A percentile compares a stretch with the other conserved stretches of the same genome.
Conservation (phyloP, 2,329 filamentous ascomycete species). For the Microsporum ferrugineum region DNA sequence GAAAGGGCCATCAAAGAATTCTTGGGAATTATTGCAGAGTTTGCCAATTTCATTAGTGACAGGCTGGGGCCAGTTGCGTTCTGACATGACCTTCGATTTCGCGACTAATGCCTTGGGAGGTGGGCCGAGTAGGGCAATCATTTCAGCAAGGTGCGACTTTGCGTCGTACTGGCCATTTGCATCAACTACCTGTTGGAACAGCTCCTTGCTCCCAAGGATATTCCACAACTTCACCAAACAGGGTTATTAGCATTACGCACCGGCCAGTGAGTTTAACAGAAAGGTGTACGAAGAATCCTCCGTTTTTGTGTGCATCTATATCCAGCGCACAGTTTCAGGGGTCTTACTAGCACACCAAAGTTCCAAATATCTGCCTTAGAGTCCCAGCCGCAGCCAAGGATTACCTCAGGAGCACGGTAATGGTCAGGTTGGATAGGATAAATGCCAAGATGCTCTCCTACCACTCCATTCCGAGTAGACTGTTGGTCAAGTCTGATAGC, state of each 20-base stretch:
- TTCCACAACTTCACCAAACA: conserved; percentile 7
- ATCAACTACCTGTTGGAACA: conserved; percentile 2
- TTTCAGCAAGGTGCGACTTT: conserved; percentile 20
- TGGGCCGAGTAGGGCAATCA: conserved; percentile 15
- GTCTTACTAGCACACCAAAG: conserved; percentile 13
- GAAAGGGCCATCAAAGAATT: not conserved
- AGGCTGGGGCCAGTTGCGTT: conserved; percentile 29
- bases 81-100: conserved; percentile 33
- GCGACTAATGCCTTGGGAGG: conserved; percentile 14
- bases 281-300: not conserved
- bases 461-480: not conserved
- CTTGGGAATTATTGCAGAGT: not conserved
- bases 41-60: conserved; percentile 18
- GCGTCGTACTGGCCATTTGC: conserved; percentile 7
- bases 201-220: not conserved
- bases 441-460: not conserved
- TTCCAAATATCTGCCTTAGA: conserved; percentile 19
- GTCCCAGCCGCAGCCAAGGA: conserved; percentile 19
- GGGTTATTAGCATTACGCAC: not conserved
- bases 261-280: not conserved
- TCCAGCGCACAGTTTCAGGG: not conserved
- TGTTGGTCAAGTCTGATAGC: conserved; percentile 14
- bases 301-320: not conserved
- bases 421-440: conserved; percentile 15
- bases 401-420: conserved; percentile 19